Percentiles rank a stretch among this genome's conserved stretches.
Evolutionary conservation across 2,329 filamentous ascomycete genomes (phyloP).

Genomic region (Trematosphaeria pertusa): DNA sequence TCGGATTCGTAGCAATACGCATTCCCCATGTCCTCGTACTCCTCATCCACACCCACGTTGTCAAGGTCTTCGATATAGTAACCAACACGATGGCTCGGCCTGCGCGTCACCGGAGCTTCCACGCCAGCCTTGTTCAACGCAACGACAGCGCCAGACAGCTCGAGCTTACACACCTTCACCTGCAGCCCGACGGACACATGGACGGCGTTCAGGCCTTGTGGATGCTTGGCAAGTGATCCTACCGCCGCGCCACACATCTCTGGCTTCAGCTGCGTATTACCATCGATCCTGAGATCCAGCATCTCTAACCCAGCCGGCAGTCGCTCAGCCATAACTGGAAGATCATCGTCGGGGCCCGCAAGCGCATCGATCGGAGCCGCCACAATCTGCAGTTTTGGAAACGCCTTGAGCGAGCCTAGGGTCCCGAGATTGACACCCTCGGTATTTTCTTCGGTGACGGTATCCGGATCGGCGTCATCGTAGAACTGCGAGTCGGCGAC

Average conservation of each 20-base stretch:
- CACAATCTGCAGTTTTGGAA: not conserved
- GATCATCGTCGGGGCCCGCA: not conserved
- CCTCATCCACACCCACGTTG: too few species aligned
- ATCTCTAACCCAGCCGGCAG: not conserved
- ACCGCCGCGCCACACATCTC: not conserved
- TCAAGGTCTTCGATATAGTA: too few species aligned
- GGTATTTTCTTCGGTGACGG: not conserved
- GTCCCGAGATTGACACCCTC: not conserved
- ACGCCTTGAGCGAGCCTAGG: constrained; percentile 1
- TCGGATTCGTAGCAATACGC: too few species aligned
- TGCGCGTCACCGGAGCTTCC: too few species aligned
- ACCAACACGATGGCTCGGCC: too few species aligned
- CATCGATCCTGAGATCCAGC: not conserved
- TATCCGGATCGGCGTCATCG: not conserved
- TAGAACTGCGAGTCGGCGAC: too few species aligned
- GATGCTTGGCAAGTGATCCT: not conserved
- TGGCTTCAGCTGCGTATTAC: not conserved
- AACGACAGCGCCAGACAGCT: too few species aligned
- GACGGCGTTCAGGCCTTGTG: not conserved
- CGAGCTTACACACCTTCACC: too few species aligned
- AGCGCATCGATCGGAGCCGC: not conserved
- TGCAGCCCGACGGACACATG: not conserved
- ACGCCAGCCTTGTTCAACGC: too few species aligned
- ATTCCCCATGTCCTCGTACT: too few species aligned
- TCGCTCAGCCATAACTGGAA: not conserved